Percentiles rank a stretch among this genome's conserved stretches.
phyloP scores from a whole-genome alignment of 106 monocot species.

The Agapanthus africanus region DNA sequence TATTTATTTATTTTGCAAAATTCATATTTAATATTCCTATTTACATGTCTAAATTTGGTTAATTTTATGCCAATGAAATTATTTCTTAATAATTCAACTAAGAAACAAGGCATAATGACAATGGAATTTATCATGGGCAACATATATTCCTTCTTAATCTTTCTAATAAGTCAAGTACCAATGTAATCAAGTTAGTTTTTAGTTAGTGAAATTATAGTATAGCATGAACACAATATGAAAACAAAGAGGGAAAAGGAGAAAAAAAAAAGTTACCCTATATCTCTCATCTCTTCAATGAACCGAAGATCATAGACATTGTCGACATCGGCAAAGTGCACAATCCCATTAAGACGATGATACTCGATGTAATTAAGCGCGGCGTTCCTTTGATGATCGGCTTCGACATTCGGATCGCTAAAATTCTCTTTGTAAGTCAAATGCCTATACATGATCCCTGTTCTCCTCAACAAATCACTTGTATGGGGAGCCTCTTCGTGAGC shows the following conservation, averaged over 20 bases:
- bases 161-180: too few species aligned
- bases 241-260: background rate
- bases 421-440: conserved; percentile 35
- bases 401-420: conserved; percentile 21
- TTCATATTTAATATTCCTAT: too few species aligned
- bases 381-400: conserved; percentile 51
- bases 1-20: too few species aligned
- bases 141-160: background rate
- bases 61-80: background rate
- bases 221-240: too few species aligned
- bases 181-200: too few species aligned
- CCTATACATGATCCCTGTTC: conserved; percentile 58
- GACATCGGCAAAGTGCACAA: conserved; percentile 59
- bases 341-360: conserved; percentile 46
- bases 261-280: conserved; percentile 32
- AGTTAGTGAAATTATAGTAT: too few species aligned
- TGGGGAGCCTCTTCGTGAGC: conserved; percentile 1
- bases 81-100: background rate
- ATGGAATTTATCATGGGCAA: background rate
- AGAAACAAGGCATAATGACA: background rate
- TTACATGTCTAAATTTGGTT: background rate
- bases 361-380: conserved; percentile 52
- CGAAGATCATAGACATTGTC: conserved; percentile 48
- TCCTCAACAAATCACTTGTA: conserved; percentile 32
- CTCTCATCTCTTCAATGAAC: conserved; percentile 49